Evolutionary conservation across 345 rosid genomes (phyloP).

Genomic region (Acer negundo): DNA sequence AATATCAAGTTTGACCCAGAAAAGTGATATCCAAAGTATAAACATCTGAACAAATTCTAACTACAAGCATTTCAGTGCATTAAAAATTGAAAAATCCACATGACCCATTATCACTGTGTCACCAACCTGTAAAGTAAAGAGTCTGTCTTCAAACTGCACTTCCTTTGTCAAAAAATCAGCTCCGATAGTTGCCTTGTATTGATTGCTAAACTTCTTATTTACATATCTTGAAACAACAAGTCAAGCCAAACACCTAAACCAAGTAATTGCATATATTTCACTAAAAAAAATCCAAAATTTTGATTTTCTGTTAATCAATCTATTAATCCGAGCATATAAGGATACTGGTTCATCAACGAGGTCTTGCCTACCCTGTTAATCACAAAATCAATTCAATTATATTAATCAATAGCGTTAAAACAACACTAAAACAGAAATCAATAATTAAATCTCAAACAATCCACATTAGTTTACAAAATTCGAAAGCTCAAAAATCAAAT

Average conservation of each 20-base stretch:
- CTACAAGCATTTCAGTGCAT: background rate
- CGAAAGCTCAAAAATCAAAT: background rate
- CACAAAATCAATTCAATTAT: constrained; percentile 18
- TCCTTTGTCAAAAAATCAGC: constrained; percentile 97
- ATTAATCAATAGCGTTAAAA: background rate
- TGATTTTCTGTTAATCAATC: constrained; percentile 2
- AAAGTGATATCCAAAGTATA: background rate
- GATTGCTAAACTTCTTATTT: constrained; percentile 90
- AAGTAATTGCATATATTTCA: background rate
- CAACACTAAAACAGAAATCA: background rate
- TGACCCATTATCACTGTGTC: background rate
- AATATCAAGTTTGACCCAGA: background rate
- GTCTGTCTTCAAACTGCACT: constrained; percentile 88
- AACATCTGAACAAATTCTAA: background rate
- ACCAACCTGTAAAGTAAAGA: constrained; percentile 92
- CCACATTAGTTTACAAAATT: background rate
- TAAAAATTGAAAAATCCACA: background rate
- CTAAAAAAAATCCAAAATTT: background rate
- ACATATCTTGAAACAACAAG: constrained; percentile 66
- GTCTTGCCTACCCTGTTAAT: constrained; percentile 92
- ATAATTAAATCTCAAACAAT: background rate
- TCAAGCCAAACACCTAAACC: constrained; percentile 23
- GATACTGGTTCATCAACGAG: constrained; percentile 97
- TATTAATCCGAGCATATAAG: constrained; percentile 23
- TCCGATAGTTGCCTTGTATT: constrained; percentile 94